Base-by-base conservation (phyloP, 306 rosid species). In the Corylus americana region DNA sequence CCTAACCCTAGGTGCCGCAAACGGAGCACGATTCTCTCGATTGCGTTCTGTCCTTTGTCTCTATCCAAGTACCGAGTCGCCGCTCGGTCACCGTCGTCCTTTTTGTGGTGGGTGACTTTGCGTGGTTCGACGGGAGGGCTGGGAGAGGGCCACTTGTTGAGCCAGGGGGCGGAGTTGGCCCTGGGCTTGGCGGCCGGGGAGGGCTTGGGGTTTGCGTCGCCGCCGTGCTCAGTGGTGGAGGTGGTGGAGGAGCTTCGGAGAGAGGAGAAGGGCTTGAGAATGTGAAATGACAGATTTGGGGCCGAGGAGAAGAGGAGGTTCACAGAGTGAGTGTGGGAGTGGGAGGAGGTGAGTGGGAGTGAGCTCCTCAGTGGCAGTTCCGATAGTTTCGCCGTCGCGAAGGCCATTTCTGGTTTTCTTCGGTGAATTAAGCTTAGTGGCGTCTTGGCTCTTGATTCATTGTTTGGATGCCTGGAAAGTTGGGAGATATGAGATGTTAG, bases 21-120 rank as follows among this genome's bases (percentile, higher is more conserved):
- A 74, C 97, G 91, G 49, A 91, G 86, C 53, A 90, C 94, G 63
- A 95, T 85, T 62, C 96, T 85, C 66, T 93, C 97, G 5, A 95
- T 90, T 7, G 99, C 96, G 77, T 76, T 93, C 83, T 82, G 55
- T 72, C 90, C 89, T 55, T 78, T 83, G 44, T 88, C 82, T 76
- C 81, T 83, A 57, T 75, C 74, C 3, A 53, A 76, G 49, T 49
- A 80, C 69, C 77, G 82, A 78, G 81, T 37, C 49, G 85, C 81
- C 3, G 63, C 74, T 11, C 86, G 84, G n/a, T 78, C 87, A 5
- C 37, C 76, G 45, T 77, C 55, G 17, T 47, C 74, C 74, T 76
- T 85, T 83, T 7, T 45, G 7, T 73, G 49, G 7, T 73, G 49
- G 49, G 76, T 81, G 64, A 75, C 35, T 42, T 59, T 85, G 2